Evolutionary conservation across 1,284 basidiomycete genomes (phyloP).

Genomic region (Leccinum insigne): DNA sequence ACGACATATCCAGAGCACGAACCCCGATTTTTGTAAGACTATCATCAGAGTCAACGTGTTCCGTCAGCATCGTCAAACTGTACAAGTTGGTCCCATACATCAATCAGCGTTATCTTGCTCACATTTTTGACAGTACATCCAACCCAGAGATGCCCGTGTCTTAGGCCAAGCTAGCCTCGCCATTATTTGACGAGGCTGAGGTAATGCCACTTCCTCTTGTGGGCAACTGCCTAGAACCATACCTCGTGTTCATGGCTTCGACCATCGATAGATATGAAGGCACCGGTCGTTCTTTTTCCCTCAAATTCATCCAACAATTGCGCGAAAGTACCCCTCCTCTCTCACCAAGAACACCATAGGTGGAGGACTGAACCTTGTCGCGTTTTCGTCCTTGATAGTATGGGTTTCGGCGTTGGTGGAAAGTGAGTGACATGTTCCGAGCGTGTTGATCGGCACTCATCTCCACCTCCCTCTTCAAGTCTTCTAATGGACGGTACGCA

Average conservation of each 20-base stretch:
- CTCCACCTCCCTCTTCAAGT: constrained; percentile 22
- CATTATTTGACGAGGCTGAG: constrained; percentile 96
- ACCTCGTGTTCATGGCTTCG: constrained; percentile 98
- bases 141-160: constrained; percentile 96
- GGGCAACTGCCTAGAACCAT: constrained; percentile 93
- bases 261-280: constrained; percentile 99
- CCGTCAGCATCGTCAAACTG: constrained; percentile 90
- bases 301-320: constrained; percentile 77
- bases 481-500: constrained; percentile 53
- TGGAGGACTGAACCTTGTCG: constrained; percentile 50
- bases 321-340: no score
- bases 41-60: constrained; percentile 97
- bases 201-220: constrained; percentile 97
- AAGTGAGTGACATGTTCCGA: constrained; percentile 39
- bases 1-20: constrained; percentile 86
- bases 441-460: neutral
- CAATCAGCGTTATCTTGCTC: neutral
- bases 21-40: constrained; percentile 93
- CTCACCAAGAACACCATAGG: constrained; percentile 28
- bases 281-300: constrained; percentile 94
- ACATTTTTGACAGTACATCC: constrained; percentile 74
- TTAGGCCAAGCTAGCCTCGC: constrained; percentile 97
- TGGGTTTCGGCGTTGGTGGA: constrained; percentile 60
- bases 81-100: constrained; percentile 63
- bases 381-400: constrained; percentile 48